Evolutionary conservation across 257 asterid genomes (phyloP).

Genomic region (Solanum pennellii): DNA sequence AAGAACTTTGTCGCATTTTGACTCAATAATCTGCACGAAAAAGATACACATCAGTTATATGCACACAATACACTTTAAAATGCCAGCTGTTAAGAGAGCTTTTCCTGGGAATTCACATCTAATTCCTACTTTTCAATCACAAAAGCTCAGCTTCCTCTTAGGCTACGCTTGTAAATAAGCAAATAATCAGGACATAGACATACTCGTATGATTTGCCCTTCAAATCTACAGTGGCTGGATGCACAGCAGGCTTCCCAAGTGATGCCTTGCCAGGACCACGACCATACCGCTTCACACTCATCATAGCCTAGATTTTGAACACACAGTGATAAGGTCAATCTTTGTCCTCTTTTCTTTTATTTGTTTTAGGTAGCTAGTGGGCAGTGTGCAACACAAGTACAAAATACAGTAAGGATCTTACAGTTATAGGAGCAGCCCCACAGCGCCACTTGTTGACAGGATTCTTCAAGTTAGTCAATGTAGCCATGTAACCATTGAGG

Average conservation of each 20-base stretch:
- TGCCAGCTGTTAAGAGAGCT: not conserved
- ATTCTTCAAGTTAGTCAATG: constrained; percentile 76
- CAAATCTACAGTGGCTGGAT: constrained; percentile 91
- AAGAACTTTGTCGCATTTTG: constrained; percentile 75
- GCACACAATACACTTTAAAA: not conserved
- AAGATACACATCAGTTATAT: not conserved
- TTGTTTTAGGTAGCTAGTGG: not conserved
- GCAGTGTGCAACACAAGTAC: not conserved
- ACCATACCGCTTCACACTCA: constrained; percentile 80
- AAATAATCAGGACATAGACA: constrained; percentile 5
- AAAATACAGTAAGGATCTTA: constrained; percentile 15
- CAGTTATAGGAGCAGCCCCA: constrained; percentile 96
- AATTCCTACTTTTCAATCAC: not conserved
- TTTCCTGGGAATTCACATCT: not conserved
- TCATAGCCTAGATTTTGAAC: constrained; percentile 60
- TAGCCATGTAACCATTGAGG: constrained; percentile 90
- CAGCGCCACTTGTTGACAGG: constrained; percentile 93
- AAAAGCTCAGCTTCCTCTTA: not conserved
- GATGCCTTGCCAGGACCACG: constrained; percentile 56
- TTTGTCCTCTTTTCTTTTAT: not conserved
- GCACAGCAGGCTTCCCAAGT: constrained; percentile 81
- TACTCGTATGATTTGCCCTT: constrained; percentile 89
- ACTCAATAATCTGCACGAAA: constrained; percentile 50
- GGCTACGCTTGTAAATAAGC: not conserved
- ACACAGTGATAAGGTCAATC: not conserved